Conservation (phyloP, 306 rosid species). For the Quercus aquifolioides region DNA sequence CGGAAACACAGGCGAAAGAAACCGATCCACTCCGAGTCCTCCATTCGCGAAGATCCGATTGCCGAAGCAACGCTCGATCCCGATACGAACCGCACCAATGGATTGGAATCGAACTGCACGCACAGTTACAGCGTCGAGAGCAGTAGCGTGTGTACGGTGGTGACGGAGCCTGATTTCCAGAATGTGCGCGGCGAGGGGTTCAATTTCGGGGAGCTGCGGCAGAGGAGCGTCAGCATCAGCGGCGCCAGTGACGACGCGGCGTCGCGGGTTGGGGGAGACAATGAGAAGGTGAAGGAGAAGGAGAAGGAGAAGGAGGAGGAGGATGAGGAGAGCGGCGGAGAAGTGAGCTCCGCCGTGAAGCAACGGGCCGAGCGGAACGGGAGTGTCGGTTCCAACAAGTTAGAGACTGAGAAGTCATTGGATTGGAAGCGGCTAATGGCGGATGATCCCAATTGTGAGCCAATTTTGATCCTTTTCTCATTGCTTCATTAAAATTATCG, state of each 20-base stretch:
- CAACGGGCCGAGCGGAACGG: conserved; percentile 49
- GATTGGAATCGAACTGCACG: conserved; percentile 35
- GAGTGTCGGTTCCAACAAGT: conserved; percentile 32
- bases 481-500: background rate
- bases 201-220: conserved; percentile 67
- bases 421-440: conserved; percentile 92
- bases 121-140: conserved; percentile 31
- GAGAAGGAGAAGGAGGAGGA: conserved; percentile 16
- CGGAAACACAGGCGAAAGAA: conserved; percentile 56
- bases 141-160: conserved; percentile 34
- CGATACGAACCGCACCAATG: conserved; percentile 18
- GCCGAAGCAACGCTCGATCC: conserved; percentile 4
- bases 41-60: conserved; percentile 44
- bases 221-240: conserved; percentile 56
- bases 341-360: conserved; percentile 36
- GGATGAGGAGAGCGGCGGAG: conserved; percentile 32
- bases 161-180: conserved; percentile 33
- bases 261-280: conserved; percentile 24
- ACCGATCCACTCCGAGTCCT: conserved; percentile 13
- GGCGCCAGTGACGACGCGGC: conserved; percentile 36
- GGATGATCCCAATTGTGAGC: conserved; percentile 89
- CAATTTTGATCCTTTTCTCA: conserved; percentile 15
- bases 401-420: conserved; percentile 59
- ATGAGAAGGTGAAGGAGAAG: conserved; percentile 42
- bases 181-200: conserved; percentile 45